Base-by-base conservation (phyloP, 2,329 filamentous ascomycete genomes). In the Parastagonospora nodorum region DNA sequence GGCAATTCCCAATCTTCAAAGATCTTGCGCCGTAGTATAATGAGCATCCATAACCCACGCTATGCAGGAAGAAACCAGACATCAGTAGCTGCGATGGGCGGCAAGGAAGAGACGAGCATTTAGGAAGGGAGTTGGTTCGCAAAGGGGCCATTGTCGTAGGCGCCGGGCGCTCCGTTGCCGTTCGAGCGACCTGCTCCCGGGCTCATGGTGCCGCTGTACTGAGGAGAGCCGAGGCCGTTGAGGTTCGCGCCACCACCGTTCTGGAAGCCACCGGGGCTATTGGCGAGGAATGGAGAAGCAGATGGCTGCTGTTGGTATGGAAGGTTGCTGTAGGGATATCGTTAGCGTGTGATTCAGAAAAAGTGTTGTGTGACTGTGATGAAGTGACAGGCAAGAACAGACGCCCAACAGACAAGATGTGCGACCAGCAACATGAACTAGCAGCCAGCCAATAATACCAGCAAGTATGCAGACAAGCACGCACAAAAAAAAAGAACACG, bases 401-500 rank as follows among this genome's bases (percentile, higher is more conserved):
- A 50, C 31, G 41, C 49, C 36, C 31, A 28, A 48, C 10, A 38
- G 27, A 37, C 32, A 33, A 45, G 8, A 16, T 9, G 19, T 14
- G 37, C 29, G 19, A 31, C 37, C 7, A 3, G 45, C 31, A 57
- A 54, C 38, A 59, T 44, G 55, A 50, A 40, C 50, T 37, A 44
- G 10, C 32, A 38, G 36, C 16, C 36, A 42, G 33, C 41, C 29
- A 42, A 33, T 24, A 51, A 66, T 64, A 54, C 63, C 68, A 63
- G 63, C 58, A 65, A 65, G 58, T 55, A 51, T 24, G 9, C 45
- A 45, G 24, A 16, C 40, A 42, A 27, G 53, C 55, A 64, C 63
- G 62, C 60, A 63, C 55, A 10, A 48, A 48, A 48, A 38, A 53
- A 51, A 61, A 66, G 59, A 55, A 66, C 66, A 59, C 63, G 64